phyloP scores from a whole-genome alignment of 2,329 filamentous ascomycete species.

The Phymatotrichopsis omnivora region DNA sequence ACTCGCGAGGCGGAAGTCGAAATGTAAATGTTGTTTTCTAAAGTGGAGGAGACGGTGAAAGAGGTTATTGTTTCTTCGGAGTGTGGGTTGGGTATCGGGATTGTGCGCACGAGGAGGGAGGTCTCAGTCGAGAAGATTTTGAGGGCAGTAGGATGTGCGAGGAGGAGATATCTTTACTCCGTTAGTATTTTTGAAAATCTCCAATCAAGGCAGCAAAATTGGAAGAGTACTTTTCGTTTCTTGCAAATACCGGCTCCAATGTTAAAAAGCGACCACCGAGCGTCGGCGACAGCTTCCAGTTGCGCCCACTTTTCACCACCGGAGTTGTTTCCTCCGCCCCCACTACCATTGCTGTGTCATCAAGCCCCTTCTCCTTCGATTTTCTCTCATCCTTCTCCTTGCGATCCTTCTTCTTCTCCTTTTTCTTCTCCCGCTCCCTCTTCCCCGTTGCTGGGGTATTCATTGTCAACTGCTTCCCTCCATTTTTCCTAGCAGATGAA shows the following conservation, averaged over 20 bases:
- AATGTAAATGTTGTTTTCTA: conserved; percentile 46
- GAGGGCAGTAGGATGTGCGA: conserved; percentile 63
- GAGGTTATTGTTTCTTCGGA: conserved; percentile 39
- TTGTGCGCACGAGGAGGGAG: conserved; percentile 66
- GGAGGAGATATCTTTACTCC: conserved; percentile 54
- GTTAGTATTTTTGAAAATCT: conserved; percentile 2
- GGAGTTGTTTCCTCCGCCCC: too few species aligned
- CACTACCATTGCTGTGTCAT: too few species aligned
- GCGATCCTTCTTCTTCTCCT: conserved; percentile 4
- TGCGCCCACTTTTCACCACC: too few species aligned
- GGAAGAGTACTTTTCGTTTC: conserved; percentile 42
- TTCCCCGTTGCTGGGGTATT: background rate
- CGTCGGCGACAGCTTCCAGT: conserved; percentile 53
- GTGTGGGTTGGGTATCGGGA: conserved; percentile 43
- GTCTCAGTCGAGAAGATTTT: conserved; percentile 73
- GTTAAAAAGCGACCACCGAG: conserved; percentile 57
- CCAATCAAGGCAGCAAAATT: conserved; percentile 1
- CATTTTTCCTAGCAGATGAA: background rate
- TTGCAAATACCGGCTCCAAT: conserved; percentile 52
- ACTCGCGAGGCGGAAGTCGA: conserved; percentile 44
- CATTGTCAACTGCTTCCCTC: background rate
- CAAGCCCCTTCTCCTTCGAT: conserved; percentile 1
- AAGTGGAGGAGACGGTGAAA: conserved; percentile 43
- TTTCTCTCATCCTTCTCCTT: conserved; percentile 2
- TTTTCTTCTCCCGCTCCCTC: conserved; percentile 11